Evolutionary conservation across 2,329 filamentous ascomycete genomes (phyloP).

Genomic region (Aureobasidium sp.): DNA sequence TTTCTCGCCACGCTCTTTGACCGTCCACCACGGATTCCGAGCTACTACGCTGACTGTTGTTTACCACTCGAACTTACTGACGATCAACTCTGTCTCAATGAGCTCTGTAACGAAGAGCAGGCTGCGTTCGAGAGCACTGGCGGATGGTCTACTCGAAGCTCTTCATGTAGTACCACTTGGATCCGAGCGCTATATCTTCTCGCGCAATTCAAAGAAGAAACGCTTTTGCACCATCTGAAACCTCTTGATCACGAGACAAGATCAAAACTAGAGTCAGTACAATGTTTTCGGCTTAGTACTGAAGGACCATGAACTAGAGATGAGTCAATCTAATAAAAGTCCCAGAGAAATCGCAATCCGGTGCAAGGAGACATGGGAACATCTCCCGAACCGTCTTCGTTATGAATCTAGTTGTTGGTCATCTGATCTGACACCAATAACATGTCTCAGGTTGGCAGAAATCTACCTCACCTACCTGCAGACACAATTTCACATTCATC

Average conservation of each 20-base stretch:
- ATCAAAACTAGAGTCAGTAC: neutral
- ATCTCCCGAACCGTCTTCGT: slow-evolving; percentile 9
- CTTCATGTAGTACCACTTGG: neutral
- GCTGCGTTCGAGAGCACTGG: neutral
- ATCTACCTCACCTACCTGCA: slow-evolving; percentile 17
- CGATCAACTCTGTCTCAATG: slow-evolving; percentile 1
- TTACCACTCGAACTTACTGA: slow-evolving; percentile 15
- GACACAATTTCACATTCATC: slow-evolving; percentile 17
- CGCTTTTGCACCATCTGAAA: neutral
- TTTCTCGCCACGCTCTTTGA: slow-evolving; percentile 17
- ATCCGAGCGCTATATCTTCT: slow-evolving; percentile 1
- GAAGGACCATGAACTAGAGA: neutral
- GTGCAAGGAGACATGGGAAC: neutral
- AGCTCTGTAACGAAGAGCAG: neutral
- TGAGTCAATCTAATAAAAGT: no score
- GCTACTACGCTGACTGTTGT: slow-evolving; percentile 11
- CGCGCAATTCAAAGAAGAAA: neutral
- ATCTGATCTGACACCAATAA: neutral
- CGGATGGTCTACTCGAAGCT: slow-evolving; percentile 7
- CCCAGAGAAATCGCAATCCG: neutral
- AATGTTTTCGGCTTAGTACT: neutral
- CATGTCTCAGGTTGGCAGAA: slow-evolving; percentile 16
- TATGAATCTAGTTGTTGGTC: slow-evolving; percentile 17
- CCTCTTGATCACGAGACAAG: neutral
- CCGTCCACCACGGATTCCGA: slow-evolving; percentile 16